A percentile compares a stretch with the other conserved stretches of the same genome.
Conservation (phyloP, 1,284 basidiomycete genomes). For the Irpex sp. region DNA sequence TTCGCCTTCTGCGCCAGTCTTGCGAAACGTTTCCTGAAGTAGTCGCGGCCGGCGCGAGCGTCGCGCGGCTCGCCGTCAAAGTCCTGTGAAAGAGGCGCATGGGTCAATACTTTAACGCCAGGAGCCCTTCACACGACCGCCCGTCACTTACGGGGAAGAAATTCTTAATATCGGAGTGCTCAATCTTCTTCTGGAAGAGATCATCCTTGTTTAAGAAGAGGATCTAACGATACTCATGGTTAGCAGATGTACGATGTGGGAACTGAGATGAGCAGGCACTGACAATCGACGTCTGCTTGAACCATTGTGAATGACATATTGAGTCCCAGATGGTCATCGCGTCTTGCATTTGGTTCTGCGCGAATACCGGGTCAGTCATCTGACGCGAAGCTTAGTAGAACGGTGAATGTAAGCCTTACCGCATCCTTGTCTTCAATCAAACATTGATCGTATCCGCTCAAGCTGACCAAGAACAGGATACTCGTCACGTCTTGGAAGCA, state of each 20-base stretch:
- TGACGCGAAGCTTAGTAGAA: constrained; percentile 3
- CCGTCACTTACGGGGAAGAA: constrained; percentile 72
- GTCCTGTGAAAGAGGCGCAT: constrained; percentile 44
- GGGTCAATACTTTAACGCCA: constrained; percentile 7
- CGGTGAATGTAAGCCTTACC: constrained; percentile 41
- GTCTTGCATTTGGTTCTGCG: constrained; percentile 93
- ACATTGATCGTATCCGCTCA: constrained; percentile 91
- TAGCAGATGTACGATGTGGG: not conserved
- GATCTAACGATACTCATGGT: constrained; percentile 48
- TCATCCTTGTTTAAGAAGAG: constrained; percentile 92
- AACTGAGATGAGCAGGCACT: constrained; percentile 24
- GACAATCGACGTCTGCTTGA: constrained; percentile 87
- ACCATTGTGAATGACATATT: constrained; percentile 92
- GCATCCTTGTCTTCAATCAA: constrained; percentile 91
- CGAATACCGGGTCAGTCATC: not conserved
- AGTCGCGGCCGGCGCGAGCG: constrained; percentile 75
- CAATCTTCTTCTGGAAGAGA: constrained; percentile 82
- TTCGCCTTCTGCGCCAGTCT: constrained; percentile 79
- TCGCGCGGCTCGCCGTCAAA: constrained; percentile 73
- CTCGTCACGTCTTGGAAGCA: constrained; percentile 86
- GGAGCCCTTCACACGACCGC: not conserved
- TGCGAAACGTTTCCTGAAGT: constrained; percentile 87
- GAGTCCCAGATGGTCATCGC: constrained; percentile 95
- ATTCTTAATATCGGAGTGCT: constrained; percentile 76
- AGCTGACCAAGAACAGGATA: constrained; percentile 82